phyloP scores from a whole-genome alignment of 805 yeast genomes.

The Ogataea glucozyma region DNA sequence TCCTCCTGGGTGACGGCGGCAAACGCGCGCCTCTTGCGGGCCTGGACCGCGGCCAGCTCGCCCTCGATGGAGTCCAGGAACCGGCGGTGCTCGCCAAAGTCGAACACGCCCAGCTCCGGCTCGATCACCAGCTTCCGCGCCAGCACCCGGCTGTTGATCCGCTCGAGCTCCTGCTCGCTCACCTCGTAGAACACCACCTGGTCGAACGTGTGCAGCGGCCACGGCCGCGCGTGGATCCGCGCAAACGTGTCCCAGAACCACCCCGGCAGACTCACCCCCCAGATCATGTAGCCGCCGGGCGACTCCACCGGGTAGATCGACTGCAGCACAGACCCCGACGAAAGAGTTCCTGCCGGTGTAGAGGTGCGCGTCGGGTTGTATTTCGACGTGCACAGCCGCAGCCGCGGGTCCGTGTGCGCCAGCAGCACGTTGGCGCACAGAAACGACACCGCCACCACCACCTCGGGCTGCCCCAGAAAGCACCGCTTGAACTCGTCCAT shows the following conservation, averaged over 20 bases:
- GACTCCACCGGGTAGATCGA: conserved; percentile 97
- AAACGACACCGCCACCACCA: conserved; percentile 94
- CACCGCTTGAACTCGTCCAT: conserved; percentile 76
- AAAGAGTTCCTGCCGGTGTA: conserved; percentile 96
- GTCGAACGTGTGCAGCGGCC: conserved; percentile 91
- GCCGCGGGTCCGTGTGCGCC: conserved; percentile 95
- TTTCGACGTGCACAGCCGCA: conserved; percentile 85
- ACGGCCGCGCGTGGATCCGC: conserved; percentile 61
- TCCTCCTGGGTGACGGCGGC: conserved; percentile 80
- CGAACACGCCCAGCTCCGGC: conserved; percentile 33
- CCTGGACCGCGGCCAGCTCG: conserved; percentile 26
- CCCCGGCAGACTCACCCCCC: conserved; percentile 94
- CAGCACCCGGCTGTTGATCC: conserved; percentile 32
- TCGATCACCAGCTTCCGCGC: conserved; percentile 33
- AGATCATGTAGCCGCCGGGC: conserved; percentile 97
- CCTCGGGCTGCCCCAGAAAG: conserved; percentile 85
- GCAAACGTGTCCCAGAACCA: conserved; percentile 85
- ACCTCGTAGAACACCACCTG: conserved; percentile 63
- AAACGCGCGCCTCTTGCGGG: conserved; percentile 63
- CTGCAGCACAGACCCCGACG: conserved; percentile 98
- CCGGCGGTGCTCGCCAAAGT: conserved; percentile 33
- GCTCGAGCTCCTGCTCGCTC: conserved; percentile 29
- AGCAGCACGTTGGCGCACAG: conserved; percentile 98
- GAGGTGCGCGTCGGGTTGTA: conserved; percentile 95
- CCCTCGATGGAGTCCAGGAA: conserved; percentile 32